phyloP scores from a whole-genome alignment of 257 asterid genomes.

The Solanum tacnaense region DNA sequence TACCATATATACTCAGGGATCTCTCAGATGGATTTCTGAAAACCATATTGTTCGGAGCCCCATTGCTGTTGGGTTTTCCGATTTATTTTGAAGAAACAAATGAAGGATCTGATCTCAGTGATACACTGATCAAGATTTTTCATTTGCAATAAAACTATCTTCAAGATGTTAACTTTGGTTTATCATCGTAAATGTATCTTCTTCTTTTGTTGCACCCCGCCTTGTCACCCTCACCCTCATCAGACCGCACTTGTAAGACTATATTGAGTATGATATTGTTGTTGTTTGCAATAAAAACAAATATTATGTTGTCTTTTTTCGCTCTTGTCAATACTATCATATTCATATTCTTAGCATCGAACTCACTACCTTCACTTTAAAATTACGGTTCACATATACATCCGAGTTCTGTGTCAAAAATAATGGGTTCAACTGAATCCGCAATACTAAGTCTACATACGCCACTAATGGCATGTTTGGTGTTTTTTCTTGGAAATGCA shows the following conservation, averaged over 20 bases:
- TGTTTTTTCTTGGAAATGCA: not conserved
- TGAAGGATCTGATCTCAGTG: not conserved
- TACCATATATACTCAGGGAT: conserved; percentile 10
- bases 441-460: not conserved
- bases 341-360: not conserved
- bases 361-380: not conserved
- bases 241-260: not conserved
- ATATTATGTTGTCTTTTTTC: not conserved
- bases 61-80: conserved; percentile 1
- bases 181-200: not conserved
- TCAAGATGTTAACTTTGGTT: not conserved
- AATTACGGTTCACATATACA: not conserved
- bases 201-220: not conserved
- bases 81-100: not conserved
- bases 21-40: conserved; percentile 17
- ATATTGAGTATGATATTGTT: not conserved
- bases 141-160: not conserved
- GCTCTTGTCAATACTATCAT: not conserved
- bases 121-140: not conserved
- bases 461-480: not conserved
- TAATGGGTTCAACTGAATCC: not conserved
- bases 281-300: not conserved
- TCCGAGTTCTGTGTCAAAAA: not conserved
- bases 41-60: conserved; percentile 12
- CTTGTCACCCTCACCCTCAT: not conserved